These are phyloP conservation scores for Metroxylon sagu DNA, from an alignment of 176 grass and related monocot genomes.

Conservation along the genomic window DNA sequence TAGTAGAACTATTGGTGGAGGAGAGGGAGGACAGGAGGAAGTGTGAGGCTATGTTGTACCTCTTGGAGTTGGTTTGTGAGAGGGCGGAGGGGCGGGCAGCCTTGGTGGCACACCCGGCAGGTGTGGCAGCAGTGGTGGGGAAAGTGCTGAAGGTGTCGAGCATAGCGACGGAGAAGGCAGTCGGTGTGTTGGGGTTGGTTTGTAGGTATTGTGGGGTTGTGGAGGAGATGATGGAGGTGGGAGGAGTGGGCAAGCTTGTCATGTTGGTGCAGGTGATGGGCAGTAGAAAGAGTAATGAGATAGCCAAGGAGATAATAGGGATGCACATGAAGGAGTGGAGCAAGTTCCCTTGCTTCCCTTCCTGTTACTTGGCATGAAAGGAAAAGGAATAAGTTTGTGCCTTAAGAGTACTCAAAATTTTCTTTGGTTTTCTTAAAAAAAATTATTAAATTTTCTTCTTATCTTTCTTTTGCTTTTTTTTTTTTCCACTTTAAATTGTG, in stretches of 20 bases:
- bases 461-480: too few species aligned
- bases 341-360: constrained; percentile 18
- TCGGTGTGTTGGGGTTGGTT: constrained; percentile 8
- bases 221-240: constrained; percentile 23
- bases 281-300: not conserved
- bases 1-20: constrained; percentile 19
- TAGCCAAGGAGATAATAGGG: not conserved
- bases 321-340: constrained; percentile 14
- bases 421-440: too few species aligned
- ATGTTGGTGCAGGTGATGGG: constrained; percentile 14
- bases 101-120: constrained; percentile 12
- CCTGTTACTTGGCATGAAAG: constrained; percentile 4
- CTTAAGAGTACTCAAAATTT: too few species aligned
- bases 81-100: constrained; percentile 18
- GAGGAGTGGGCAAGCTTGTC: constrained; percentile 11
- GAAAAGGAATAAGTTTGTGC: too few species aligned
- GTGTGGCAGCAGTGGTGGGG: constrained; percentile 16
- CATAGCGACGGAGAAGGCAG: constrained; percentile 2
- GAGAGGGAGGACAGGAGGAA: constrained; percentile 6
- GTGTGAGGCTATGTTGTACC: constrained; percentile 9
- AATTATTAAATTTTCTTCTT: too few species aligned
- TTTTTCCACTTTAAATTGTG: too few species aligned
- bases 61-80: constrained; percentile 12
- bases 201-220: constrained; percentile 11
- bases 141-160: constrained; percentile 8